A percentile compares a stretch with the other conserved stretches of the same genome.
Evolutionary conservation across 2,329 filamentous ascomycete species (phyloP).

Genomic region (Beauveria caledonica): DNA sequence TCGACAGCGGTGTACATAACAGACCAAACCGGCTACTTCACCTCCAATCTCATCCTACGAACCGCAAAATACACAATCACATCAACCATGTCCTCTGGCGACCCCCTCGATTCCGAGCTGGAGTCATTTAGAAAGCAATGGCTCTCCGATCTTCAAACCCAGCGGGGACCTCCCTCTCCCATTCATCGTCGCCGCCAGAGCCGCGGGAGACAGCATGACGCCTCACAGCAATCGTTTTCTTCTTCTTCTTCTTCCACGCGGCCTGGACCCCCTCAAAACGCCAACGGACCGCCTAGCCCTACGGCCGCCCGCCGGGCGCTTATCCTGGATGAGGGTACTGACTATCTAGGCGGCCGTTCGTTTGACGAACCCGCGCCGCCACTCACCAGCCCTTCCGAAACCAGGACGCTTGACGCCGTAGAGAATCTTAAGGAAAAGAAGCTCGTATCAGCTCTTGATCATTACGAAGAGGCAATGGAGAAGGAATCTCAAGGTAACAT

Average conservation of each 20-base stretch:
- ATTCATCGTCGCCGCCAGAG: constrained; percentile 1
- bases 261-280: background rate
- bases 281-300: constrained; percentile 9
- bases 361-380: constrained; percentile 23
- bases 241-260: background rate
- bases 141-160: constrained; percentile 66
- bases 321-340: constrained; percentile 19
- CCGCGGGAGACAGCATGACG: background rate
- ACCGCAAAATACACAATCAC: background rate
- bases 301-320: background rate
- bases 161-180: background rate
- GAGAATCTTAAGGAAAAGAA: constrained; percentile 28
- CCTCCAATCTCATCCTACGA: background rate
- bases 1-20: background rate
- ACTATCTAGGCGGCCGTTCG: constrained; percentile 21
- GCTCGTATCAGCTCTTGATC: constrained; percentile 73
- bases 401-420: constrained; percentile 13
- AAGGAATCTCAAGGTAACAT: constrained; percentile 78
- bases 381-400: constrained; percentile 9
- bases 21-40: background rate
- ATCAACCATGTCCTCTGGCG: constrained; percentile 14
- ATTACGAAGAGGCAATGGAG: constrained; percentile 87
- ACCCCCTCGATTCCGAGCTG: constrained; percentile 55
- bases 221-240: background rate
- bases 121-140: constrained; percentile 80